Conservation (phyloP, 169 alveolate genomes). For the Plasmodium billcollinsi region DNA sequence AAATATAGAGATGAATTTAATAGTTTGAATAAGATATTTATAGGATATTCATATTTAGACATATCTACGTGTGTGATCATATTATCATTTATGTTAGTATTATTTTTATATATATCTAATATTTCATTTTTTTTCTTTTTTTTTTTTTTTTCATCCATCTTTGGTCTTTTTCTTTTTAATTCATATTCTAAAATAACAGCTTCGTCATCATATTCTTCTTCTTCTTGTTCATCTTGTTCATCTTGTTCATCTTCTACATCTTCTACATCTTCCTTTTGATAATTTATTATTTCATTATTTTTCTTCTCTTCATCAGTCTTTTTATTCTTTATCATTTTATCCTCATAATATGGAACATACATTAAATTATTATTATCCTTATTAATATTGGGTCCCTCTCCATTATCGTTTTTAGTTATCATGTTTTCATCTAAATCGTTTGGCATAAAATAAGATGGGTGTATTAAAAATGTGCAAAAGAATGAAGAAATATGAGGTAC, state of each 20-base stretch:
- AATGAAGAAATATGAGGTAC: constrained; percentile 79
- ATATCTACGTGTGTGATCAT: background rate
- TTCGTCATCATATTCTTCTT: constrained; percentile 55
- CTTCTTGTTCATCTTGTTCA: background rate
- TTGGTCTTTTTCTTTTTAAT: constrained; percentile 57
- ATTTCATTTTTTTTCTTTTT: background rate
- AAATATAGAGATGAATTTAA: constrained; percentile 82
- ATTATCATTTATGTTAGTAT: constrained; percentile 10
- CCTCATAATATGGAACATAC: background rate
- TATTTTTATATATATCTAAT: background rate
- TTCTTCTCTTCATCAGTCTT: background rate
- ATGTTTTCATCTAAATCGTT: constrained; percentile 55
- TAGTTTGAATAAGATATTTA: constrained; percentile 80
- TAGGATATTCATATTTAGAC: constrained; percentile 76
- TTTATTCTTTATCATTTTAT: background rate
- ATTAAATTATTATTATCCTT: background rate
- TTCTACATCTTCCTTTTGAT: background rate
- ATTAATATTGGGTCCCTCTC: background rate
- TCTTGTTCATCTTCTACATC: constrained; percentile 4
- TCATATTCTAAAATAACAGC: constrained; percentile 70
- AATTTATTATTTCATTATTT: background rate
- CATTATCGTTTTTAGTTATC: constrained; percentile 6
- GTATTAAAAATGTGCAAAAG: constrained; percentile 54
- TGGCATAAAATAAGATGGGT: constrained; percentile 65
- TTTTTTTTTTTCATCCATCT: constrained; percentile 36